These are phyloP conservation scores for Bidens hawaiensis DNA, from an alignment of 140 eudicot species.

Conservation along the genomic window DNA sequence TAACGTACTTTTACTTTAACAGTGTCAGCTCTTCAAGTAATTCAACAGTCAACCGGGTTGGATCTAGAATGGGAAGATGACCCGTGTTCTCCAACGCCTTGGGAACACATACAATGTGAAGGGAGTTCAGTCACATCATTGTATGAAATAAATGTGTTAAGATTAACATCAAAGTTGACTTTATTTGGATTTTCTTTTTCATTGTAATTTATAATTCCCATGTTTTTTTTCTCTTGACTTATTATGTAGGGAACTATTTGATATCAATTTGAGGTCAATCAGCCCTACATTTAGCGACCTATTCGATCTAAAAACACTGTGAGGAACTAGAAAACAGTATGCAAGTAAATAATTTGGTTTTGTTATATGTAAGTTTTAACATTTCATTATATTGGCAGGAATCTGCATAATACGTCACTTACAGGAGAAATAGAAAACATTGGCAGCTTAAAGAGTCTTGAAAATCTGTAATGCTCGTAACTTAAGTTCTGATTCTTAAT, in stretches of 20 bases:
- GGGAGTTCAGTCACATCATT: conserved; percentile 68
- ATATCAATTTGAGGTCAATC: conserved; percentile 71
- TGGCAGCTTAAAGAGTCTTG: conserved; percentile 75
- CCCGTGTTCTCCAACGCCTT: conserved; percentile 83
- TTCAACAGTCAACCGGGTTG: conserved; percentile 64
- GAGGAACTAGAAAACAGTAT: conserved; percentile 28
- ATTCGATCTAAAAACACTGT: conserved; percentile 71
- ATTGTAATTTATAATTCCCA: conserved; percentile 3
- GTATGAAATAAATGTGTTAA: conserved; percentile 35
- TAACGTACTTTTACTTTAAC: conserved; percentile 17
- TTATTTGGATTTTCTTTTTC: not conserved
- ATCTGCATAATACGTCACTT: conserved; percentile 86
- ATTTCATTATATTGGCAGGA: conserved; percentile 40
- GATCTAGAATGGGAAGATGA: conserved; percentile 96
- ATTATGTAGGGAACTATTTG: conserved; percentile 57
- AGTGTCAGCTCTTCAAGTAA: conserved; percentile 94
- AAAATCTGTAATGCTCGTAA: conserved; percentile 52
- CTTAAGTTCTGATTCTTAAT: conserved; percentile 3
- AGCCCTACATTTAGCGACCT: conserved; percentile 77
- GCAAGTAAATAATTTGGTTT: not conserved
- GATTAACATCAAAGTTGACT: not conserved
- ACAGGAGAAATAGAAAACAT: conserved; percentile 77
- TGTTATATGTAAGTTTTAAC: conserved; percentile 1
- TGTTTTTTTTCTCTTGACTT: conserved; percentile 10
- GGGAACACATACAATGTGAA: conserved; percentile 77